Percentiles rank a stretch among this genome's conserved stretches.
Evolutionary conservation across 306 rosid genomes (phyloP).

Genomic region (Chamaecrista fasciculata): DNA sequence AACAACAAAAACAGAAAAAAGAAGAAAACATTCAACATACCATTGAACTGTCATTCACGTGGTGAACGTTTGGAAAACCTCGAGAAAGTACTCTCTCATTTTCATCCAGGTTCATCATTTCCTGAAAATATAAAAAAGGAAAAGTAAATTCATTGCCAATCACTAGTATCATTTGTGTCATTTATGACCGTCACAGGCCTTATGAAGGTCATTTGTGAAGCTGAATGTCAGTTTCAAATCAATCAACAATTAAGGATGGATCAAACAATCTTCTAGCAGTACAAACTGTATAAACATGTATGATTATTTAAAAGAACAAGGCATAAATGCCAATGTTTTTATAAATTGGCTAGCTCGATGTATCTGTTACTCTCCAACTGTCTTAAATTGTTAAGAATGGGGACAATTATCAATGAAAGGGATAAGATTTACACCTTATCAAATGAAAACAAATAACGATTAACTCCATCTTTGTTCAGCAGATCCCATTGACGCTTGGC

Average conservation of each 20-base stretch:
- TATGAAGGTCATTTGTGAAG: neutral
- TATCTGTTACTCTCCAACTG: conserved; percentile 17
- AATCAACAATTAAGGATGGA: conserved; percentile 18
- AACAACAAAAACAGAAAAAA: conserved; percentile 5
- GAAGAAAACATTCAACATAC: conserved; percentile 35
- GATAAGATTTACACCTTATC: conserved; percentile 60
- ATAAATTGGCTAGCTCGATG: neutral
- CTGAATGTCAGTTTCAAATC: conserved; percentile 11
- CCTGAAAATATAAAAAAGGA: conserved; percentile 52
- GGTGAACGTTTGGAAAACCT: conserved; percentile 63
- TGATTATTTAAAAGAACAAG: conserved; percentile 4
- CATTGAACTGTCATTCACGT: conserved; percentile 69
- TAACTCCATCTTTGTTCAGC: conserved; percentile 52
- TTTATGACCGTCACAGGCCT: conserved; percentile 10
- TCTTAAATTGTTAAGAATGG: conserved; percentile 16
- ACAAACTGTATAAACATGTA: conserved; percentile 20
- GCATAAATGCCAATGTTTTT: conserved; percentile 12
- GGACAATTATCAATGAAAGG: conserved; percentile 12
- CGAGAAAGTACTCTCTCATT: conserved; percentile 66
- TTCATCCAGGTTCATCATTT: conserved; percentile 84
- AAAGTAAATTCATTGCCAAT: conserved; percentile 3
- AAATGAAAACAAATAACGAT: conserved; percentile 56
- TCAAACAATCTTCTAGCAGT: conserved; percentile 13
- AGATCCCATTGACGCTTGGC: conserved; percentile 92
- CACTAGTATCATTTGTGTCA: conserved; percentile 8